Evolutionary conservation across 768 basidiomycete genomes (phyloP).

Genomic region (Naganishia vaughanmartiniae): DNA sequence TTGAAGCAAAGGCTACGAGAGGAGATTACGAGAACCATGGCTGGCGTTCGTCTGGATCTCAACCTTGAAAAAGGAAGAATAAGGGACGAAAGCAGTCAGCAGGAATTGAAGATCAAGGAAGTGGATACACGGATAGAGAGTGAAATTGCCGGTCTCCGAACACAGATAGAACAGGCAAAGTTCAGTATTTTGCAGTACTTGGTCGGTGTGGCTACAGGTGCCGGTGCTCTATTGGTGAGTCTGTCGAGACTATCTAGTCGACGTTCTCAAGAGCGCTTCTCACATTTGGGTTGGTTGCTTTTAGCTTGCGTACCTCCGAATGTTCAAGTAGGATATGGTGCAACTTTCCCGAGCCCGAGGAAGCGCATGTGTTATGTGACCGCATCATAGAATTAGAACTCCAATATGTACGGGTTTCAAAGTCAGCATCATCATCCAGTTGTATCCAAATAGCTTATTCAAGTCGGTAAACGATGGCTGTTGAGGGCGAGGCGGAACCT

Average conservation of each 20-base stretch:
- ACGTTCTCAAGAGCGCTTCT: neutral
- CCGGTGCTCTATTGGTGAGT: constrained; percentile 53
- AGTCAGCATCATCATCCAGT: neutral
- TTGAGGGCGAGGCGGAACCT: neutral
- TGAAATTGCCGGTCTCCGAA: constrained; percentile 82
- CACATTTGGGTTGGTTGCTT: neutral
- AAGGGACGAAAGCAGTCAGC: constrained; percentile 83
- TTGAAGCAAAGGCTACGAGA: constrained; percentile 88
- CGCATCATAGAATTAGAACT: neutral
- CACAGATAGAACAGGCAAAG: constrained; percentile 55
- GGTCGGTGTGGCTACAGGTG: constrained; percentile 52
- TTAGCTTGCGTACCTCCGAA: constrained; percentile 31
- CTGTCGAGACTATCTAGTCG: neutral
- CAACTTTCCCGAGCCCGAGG: neutral
- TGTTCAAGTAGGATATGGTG: constrained; percentile 29
- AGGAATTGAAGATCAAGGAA: constrained; percentile 95
- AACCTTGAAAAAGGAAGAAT: constrained; percentile 92
- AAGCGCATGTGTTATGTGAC: neutral
- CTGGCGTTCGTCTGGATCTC: constrained; percentile 86
- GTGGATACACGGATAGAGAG: constrained; percentile 96
- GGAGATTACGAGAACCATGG: constrained; percentile 86
- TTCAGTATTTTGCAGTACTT: constrained; percentile 54
- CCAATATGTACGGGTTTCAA: neutral
- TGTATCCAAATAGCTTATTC: neutral
- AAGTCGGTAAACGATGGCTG: neutral